Conservation (phyloP, 495 filamentous ascomycete species). For the Bryoglossum gracile region DNA sequence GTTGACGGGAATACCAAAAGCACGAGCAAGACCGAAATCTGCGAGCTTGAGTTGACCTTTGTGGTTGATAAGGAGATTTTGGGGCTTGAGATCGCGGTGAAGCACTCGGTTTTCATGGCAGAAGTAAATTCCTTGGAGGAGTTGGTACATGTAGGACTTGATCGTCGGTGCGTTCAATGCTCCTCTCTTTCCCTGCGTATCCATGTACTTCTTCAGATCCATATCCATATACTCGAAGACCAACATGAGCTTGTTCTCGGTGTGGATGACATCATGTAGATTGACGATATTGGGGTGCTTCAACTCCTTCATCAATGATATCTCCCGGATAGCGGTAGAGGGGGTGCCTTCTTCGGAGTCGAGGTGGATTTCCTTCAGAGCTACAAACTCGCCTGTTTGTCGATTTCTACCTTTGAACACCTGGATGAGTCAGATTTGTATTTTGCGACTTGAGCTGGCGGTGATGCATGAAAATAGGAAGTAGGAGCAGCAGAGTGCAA, state of each 20-base stretch:
- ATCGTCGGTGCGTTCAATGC: conserved; percentile 77
- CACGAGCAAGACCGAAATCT: conserved; percentile 86
- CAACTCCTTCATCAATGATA: conserved; percentile 97
- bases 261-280: conserved; percentile 97
- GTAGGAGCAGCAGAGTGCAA: not conserved
- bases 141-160: conserved; percentile 97
- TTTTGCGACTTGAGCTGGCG: too few relatives aligned
- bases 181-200: conserved; percentile 74
- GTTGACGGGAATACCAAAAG: conserved; percentile 95
- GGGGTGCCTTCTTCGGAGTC: conserved; percentile 98
- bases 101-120: conserved; percentile 94
- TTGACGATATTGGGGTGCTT: conserved; percentile 98
- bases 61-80: conserved; percentile 91
- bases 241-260: conserved; percentile 98
- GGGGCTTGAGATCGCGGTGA: conserved; percentile 92
- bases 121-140: conserved; percentile 89
- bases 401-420: conserved; percentile 98
- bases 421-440: conserved; percentile 35
- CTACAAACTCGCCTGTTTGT: conserved; percentile 91
- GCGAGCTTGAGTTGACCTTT: conserved; percentile 90
- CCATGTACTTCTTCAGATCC: conserved; percentile 99
- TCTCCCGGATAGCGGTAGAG: conserved; percentile 97
- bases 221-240: conserved; percentile 98
- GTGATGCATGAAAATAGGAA: not conserved
- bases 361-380: conserved; percentile 97